These are phyloP conservation scores for Pholiota conissans DNA, from an alignment of 768 basidiomycete genomes.

Conservation along the genomic window DNA sequence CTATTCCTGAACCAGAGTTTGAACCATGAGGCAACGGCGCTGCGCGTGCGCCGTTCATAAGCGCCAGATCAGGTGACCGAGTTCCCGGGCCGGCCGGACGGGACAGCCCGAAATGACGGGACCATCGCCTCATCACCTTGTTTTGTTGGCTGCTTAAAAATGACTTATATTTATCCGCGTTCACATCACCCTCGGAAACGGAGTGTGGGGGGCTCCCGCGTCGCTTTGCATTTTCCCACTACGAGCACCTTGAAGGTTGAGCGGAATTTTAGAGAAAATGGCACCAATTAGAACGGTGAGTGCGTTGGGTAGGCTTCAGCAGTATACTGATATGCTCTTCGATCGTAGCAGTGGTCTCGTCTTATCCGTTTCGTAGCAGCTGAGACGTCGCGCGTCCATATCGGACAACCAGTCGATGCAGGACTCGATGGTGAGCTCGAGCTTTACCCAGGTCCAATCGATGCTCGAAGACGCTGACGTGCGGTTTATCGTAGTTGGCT, in stretches of 20 bases:
- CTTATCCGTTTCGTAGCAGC: constrained; percentile 80
- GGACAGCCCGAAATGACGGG: background rate
- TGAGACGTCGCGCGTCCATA: constrained; percentile 72
- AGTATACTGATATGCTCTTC: background rate
- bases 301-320: background rate
- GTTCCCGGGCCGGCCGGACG: background rate
- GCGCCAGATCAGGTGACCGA: constrained; percentile 1
- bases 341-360: constrained; percentile 67
- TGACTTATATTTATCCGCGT: constrained; percentile 1
- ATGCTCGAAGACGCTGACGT: background rate
- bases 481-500: constrained; percentile 47
- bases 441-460: background rate
- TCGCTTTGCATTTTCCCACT: background rate
- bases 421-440: constrained; percentile 54
- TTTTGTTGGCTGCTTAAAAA: constrained; percentile 2
- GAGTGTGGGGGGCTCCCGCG: background rate
- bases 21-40: background rate
- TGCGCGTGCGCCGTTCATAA: background rate
- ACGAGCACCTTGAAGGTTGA: background rate
- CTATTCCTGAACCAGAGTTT: background rate
- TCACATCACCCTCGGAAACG: background rate
- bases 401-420: constrained; percentile 75
- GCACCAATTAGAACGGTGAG: constrained; percentile 58
- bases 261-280: constrained; percentile 33
- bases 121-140: background rate